Conservation (phyloP, 2,329 filamentous ascomycete genomes). For the Fonsecaea erecta region DNA sequence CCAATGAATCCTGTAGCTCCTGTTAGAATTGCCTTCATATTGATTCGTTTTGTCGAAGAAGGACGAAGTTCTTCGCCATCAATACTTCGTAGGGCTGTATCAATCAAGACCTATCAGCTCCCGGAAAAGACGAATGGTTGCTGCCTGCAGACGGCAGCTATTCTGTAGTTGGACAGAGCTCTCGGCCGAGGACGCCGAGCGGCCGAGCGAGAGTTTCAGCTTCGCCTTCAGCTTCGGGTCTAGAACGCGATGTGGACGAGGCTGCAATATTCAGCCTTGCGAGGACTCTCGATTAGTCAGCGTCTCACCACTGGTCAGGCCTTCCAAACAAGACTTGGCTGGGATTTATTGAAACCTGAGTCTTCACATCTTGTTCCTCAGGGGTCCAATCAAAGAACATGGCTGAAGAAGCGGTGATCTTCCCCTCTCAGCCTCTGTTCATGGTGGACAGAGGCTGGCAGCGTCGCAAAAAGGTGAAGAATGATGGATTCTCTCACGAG, state of each 20-base stretch:
- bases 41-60: background rate
- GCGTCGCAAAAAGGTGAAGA: conserved; percentile 19
- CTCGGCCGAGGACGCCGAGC: background rate
- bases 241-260: background rate
- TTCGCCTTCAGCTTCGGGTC: background rate
- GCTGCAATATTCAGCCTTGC: background rate
- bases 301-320: background rate
- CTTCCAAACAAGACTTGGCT: background rate
- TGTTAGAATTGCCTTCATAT: conserved; percentile 65
- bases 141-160: background rate
- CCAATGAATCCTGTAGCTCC: conserved; percentile 65
- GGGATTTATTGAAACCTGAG: background rate
- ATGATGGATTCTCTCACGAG: background rate
- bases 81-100: background rate
- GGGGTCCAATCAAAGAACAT: background rate
- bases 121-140: background rate
- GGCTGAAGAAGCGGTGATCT: conserved; percentile 28
- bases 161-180: background rate
- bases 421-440: conserved; percentile 29
- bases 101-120: background rate
- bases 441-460: conserved; percentile 35
- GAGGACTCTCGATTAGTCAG: background rate
- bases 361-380: background rate
- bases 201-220: too few relatives aligned
- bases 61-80: background rate